These are phyloP conservation scores for Ogataea parapolymorpha DNA, from an alignment of 805 yeast genomes.

Conservation along the genomic window DNA sequence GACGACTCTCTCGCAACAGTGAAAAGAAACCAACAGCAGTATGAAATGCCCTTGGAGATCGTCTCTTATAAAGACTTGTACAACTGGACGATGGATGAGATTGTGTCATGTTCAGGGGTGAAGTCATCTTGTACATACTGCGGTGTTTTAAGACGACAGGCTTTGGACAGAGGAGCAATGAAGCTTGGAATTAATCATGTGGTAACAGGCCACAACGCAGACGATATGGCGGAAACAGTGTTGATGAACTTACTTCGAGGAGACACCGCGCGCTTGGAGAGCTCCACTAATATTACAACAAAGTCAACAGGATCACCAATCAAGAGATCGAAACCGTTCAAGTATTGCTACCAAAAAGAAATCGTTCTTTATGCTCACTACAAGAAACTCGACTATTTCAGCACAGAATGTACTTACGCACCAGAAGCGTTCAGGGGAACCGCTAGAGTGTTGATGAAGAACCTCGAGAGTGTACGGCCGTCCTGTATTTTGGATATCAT, in stretches of 20 bases:
- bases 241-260: slow-evolving; percentile 93
- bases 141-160: slow-evolving; percentile 96
- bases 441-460: slow-evolving; percentile 87
- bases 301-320: slow-evolving; percentile 82
- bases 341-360: slow-evolving; percentile 94
- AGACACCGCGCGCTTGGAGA: slow-evolving; percentile 89
- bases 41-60: slow-evolving; percentile 38
- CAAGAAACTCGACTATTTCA: slow-evolving; percentile 89
- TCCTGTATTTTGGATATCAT: slow-evolving; percentile 92
- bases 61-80: slow-evolving; percentile 84
- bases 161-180: slow-evolving; percentile 92
- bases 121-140: slow-evolving; percentile 96
- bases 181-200: slow-evolving; percentile 83
- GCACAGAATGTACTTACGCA: slow-evolving; percentile 96
- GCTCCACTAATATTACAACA: slow-evolving; percentile 83
- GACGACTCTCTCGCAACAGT: slow-evolving; percentile 98
- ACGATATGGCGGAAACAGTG: slow-evolving; percentile 98
- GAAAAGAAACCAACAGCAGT: slow-evolving; percentile 82
- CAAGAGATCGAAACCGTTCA: slow-evolving; percentile 92
- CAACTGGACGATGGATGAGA: slow-evolving; percentile 98
- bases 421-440: slow-evolving; percentile 99
- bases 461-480: slow-evolving; percentile 85
- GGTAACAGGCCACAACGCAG: slow-evolving; percentile 98
- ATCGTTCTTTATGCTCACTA: slow-evolving; percentile 96
- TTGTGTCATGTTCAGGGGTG: slow-evolving; percentile 90